Conservation (phyloP, 2,329 filamentous ascomycete species). For the Diaporthe aspalathi region DNA sequence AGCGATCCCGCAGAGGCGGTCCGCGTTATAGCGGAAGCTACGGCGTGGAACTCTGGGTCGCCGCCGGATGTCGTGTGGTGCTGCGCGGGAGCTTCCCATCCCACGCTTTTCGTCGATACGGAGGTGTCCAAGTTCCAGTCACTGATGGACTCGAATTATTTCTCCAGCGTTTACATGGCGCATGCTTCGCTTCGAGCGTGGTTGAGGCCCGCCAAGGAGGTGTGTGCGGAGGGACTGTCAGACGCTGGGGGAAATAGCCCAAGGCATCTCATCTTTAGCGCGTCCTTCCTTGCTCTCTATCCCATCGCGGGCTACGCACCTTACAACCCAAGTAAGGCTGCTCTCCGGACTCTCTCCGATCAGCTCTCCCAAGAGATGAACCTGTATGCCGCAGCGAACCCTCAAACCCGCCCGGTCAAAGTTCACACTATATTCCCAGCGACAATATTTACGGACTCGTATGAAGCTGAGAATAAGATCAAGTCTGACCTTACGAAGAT, state of each 20-base stretch:
- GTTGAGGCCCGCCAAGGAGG: conserved; percentile 40
- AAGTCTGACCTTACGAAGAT: conserved; percentile 53
- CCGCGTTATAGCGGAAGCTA: conserved; percentile 68
- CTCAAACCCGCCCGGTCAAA: conserved; percentile 53
- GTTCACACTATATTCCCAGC: conserved; percentile 75
- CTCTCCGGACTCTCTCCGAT: conserved; percentile 73
- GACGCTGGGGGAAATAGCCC: conserved; percentile 55
- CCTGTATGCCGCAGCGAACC: conserved; percentile 49
- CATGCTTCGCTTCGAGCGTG: conserved; percentile 49
- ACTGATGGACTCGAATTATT: conserved; percentile 55
- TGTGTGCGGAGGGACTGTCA: not conserved
- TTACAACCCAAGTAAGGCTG: conserved; percentile 75
- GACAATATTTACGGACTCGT: conserved; percentile 70
- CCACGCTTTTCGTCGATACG: conserved; percentile 52
- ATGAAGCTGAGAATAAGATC: conserved; percentile 51
- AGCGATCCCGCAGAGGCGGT: conserved; percentile 66
- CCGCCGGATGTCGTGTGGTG: conserved; percentile 76
- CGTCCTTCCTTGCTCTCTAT: conserved; percentile 69
- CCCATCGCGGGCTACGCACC: conserved; percentile 73
- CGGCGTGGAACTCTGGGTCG: conserved; percentile 69
- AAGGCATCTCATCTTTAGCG: conserved; percentile 77
- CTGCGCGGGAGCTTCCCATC: conserved; percentile 72
- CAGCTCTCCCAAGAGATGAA: conserved; percentile 70
- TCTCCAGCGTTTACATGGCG: conserved; percentile 53
- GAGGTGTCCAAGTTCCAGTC: conserved; percentile 47